Evolutionary conservation across 2,329 filamentous ascomycete genomes (phyloP).

Genomic region (Daldinia sp.): DNA sequence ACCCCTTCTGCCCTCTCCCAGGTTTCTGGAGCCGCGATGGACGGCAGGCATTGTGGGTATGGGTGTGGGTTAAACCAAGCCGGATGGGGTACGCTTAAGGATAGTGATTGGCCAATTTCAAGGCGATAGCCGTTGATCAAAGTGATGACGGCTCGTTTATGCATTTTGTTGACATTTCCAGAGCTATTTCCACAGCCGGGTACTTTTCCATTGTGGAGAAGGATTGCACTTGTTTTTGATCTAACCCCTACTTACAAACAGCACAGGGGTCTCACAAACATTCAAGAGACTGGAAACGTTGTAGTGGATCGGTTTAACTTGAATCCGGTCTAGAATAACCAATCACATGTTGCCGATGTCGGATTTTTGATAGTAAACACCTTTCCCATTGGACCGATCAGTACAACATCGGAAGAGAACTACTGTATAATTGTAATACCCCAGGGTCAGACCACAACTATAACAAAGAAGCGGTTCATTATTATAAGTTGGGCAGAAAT

Average conservation of each 20-base stretch:
- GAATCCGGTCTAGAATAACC: background rate
- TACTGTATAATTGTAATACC: slow-evolving; percentile 1
- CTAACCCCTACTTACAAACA: background rate
- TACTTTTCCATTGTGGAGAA: slow-evolving; percentile 3
- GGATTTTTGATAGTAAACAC: background rate
- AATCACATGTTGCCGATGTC: slow-evolving; percentile 2
- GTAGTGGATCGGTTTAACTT: background rate
- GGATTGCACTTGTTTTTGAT: background rate
- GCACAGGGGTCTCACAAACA: background rate
- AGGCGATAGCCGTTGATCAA: background rate
- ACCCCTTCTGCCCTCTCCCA: slow-evolving; percentile 7
- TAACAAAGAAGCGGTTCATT: background rate
- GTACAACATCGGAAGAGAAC: background rate
- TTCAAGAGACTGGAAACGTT: background rate
- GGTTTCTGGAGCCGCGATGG: slow-evolving; percentile 24
- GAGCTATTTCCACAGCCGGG: slow-evolving; percentile 18
- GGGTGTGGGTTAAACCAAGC: slow-evolving; percentile 10
- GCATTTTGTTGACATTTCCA: slow-evolving; percentile 8
- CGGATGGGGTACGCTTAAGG: background rate
- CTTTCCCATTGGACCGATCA: slow-evolving; percentile 1
- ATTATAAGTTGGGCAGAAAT: slow-evolving; percentile 1
- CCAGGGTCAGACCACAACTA: background rate
- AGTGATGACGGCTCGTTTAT: slow-evolving; percentile 3
- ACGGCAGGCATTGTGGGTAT: slow-evolving; percentile 4
- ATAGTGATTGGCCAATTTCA: slow-evolving; percentile 11